A percentile compares a stretch with the other conserved stretches of the same genome.
These are phyloP conservation scores for Phialophora expanda DNA, from an alignment of 2,329 filamentous ascomycete species.

Conservation along the genomic window DNA sequence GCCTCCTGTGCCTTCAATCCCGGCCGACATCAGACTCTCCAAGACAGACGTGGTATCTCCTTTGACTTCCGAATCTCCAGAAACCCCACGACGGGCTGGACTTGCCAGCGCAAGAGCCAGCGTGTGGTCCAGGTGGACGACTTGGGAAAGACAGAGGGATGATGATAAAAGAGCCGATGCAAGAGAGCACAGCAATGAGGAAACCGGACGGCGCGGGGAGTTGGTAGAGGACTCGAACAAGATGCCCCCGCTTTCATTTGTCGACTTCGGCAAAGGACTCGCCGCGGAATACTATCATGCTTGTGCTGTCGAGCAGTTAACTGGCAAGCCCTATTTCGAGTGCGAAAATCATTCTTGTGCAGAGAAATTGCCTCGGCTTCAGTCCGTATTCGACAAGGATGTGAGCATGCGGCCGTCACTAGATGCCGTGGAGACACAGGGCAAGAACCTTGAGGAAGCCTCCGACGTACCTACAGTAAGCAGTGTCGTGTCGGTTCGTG, in stretches of 20 bases:
- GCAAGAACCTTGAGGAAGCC: no score
- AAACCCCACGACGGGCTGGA: constrained; percentile 42
- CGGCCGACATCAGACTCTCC: constrained; percentile 11
- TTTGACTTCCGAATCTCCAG: constrained; percentile 45
- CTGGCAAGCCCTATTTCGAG: constrained; percentile 50
- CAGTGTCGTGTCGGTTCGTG: constrained; percentile 24
- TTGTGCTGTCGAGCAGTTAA: constrained; percentile 52
- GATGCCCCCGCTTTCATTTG: neutral
- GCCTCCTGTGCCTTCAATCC: constrained; percentile 28
- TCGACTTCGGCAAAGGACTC: constrained; percentile 28
- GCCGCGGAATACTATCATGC: constrained; percentile 47
- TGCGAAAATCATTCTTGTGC: constrained; percentile 52
- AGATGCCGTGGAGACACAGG: neutral
- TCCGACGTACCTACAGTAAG: neutral
- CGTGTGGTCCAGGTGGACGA: constrained; percentile 39
- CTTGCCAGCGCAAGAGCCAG: constrained; percentile 36
- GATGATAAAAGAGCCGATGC: neutral
- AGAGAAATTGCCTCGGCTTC: constrained; percentile 33
- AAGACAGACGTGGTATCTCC: constrained; percentile 22
- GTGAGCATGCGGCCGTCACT: neutral
- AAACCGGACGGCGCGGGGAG: neutral
- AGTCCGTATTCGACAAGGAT: constrained; percentile 33
- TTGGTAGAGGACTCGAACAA: neutral
- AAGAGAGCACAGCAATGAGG: neutral
- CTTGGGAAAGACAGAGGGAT: constrained; percentile 36